A percentile compares a stretch with the other conserved stretches of the same genome.
These are phyloP conservation scores for Neodidymelliopsis sp. DNA, from an alignment of 2,329 filamentous ascomycete genomes.

Conservation along the genomic window DNA sequence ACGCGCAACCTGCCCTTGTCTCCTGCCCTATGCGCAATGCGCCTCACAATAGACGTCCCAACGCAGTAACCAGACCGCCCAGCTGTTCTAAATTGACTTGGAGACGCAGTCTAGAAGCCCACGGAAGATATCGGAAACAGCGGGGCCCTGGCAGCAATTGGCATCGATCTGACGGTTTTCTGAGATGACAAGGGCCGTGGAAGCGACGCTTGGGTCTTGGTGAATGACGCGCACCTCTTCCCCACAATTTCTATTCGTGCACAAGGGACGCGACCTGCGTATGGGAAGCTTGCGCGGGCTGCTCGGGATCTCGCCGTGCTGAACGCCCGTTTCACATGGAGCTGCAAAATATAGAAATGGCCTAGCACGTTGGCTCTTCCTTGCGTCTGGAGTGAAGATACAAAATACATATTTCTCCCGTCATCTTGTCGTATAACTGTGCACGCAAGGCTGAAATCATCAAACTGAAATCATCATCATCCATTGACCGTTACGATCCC, in stretches of 20 bases:
- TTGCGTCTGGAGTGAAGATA: conserved; percentile 2
- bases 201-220: not conserved
- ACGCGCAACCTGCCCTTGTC: conserved; percentile 16
- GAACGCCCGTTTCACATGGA: conserved; percentile 9
- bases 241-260: conserved; percentile 12
- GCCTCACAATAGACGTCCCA: conserved; percentile 9
- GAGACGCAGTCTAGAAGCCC: conserved; percentile 17
- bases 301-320: conserved; percentile 4
- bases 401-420: conserved; percentile 3
- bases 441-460: conserved; percentile 4
- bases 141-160: conserved; percentile 8
- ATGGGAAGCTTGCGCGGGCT: conserved; percentile 15
- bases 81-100: conserved; percentile 11
- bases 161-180: conserved; percentile 15
- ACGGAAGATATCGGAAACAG: conserved; percentile 7
- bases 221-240: conserved; percentile 21
- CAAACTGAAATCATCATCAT: too few relatives aligned
- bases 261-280: conserved; percentile 6
- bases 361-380: conserved; percentile 3
- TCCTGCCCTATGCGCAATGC: conserved; percentile 6
- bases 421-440: not conserved
- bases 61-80: conserved; percentile 3
- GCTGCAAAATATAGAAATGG: conserved; percentile 1
- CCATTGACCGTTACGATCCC: conserved; percentile 5
- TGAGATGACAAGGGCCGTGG: conserved; percentile 1